Evolutionary conservation across 2,329 filamentous ascomycete species (phyloP), one percentile per base, ranked within the genome.

Genomic region (Beauveria bassiana): DNA sequence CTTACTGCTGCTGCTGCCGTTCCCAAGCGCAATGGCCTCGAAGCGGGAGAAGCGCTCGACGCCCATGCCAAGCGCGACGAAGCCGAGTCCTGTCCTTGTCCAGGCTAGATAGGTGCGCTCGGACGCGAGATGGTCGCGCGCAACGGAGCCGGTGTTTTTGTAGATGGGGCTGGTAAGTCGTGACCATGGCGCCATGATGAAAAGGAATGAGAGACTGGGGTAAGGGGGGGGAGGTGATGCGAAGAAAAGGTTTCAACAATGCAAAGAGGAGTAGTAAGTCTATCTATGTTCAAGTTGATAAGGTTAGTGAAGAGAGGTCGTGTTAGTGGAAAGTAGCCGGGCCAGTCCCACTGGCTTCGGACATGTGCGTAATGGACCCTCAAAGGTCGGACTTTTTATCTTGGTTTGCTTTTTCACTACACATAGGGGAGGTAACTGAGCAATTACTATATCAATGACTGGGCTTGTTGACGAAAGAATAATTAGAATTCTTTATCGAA

Each of bases 61-160:
- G n/a, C 79, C 80, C 34, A 81, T 77, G 22, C 79, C 79, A 1
- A 82, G 72, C 1, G 79, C 79, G 43, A 81, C 74, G 69, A 81
- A 81, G 6, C 79, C 79, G 5, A 82, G 75, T 0, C 79, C 79
- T 3, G 78, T 81, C 12, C 79, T 74, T 12, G 78, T 76, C 80
- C 79, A 82, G 34, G 79, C 77, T 22, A 82, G 74, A 26, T 53
- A 62, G 10, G 61, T 62, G 38, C 61, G 61, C 47, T 55, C 52
- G 24, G 52, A 55, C 22, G 52, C 52, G 38, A 55, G 52, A n/a
- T 55, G 52, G 52, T 55, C 52, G 52, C 52, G 52, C 52, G 52
- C 52, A 0, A 43, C 40, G 14, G 52, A 55, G 52, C 52, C 52
- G 7, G 52, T 55, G 52, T 43, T 55, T 55, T 55, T 55, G 28